Evolutionary conservation across 345 rosid species (phyloP).

Genomic region (Camelina hispida): DNA sequence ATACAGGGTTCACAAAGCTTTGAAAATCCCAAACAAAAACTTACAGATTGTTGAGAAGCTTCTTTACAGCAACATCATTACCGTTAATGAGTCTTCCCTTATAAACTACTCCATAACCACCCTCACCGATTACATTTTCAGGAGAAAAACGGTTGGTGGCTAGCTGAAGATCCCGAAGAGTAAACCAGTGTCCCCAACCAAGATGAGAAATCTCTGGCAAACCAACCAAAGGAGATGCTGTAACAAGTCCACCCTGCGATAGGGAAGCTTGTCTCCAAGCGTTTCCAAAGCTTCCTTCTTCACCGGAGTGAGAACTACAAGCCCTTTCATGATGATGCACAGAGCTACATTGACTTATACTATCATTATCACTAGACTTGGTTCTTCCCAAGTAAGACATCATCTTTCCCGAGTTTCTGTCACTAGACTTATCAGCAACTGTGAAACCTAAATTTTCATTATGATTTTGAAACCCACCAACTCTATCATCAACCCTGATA

Average conservation of each 20-base stretch:
- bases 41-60: conserved; percentile 92
- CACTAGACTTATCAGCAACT: conserved; percentile 60
- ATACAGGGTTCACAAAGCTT: conserved; percentile 17
- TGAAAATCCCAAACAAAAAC: conserved; percentile 37
- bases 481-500: conserved; percentile 84
- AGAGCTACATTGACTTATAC: conserved; percentile 82
- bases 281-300: conserved; percentile 87
- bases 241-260: conserved; percentile 64
- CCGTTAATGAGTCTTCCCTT: conserved; percentile 84
- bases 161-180: conserved; percentile 90
- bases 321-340: conserved; percentile 73
- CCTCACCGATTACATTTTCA: conserved; percentile 93
- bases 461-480: conserved; percentile 61
- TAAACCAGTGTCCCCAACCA: conserved; percentile 99
- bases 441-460: conserved; percentile 46
- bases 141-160: conserved; percentile 78
- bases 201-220: conserved; percentile 94
- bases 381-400: conserved; percentile 60
- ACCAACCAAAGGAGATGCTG: conserved; percentile 91
- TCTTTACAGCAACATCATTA: conserved; percentile 95
- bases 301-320: conserved; percentile 78
- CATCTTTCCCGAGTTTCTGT: conserved; percentile 66
- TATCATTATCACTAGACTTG: conserved; percentile 88
- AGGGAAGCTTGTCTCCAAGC: conserved; percentile 74
- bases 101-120: conserved; percentile 97